These are phyloP conservation scores for Singerocomus inundabilis DNA, from an alignment of 1,284 basidiomycete genomes.

Conservation along the genomic window DNA sequence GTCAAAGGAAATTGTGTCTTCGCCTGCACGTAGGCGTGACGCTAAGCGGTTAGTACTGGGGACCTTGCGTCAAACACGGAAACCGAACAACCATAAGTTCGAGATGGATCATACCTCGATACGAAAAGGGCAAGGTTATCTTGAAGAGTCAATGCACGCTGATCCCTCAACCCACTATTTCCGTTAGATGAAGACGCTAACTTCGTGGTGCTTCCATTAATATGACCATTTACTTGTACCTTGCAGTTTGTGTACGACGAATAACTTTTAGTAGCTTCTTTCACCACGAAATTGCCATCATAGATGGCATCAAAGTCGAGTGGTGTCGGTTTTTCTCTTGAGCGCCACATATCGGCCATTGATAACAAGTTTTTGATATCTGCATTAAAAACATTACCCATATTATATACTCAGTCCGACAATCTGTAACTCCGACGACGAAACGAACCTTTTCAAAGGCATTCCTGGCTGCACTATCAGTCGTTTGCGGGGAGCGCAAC, in stretches of 20 bases:
- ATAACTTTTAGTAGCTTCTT: conserved; percentile 13
- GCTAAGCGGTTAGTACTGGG: conserved; percentile 77
- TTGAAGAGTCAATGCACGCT: conserved; percentile 68
- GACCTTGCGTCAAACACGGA: conserved; percentile 5
- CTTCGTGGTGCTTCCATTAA: conserved; percentile 20
- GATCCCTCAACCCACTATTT: conserved; percentile 68
- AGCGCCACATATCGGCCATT: conserved; percentile 99
- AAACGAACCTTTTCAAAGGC: conserved; percentile 83
- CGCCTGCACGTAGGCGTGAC: conserved; percentile 66
- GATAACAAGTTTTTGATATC: conserved; percentile 88
- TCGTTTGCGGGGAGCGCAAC: conserved; percentile 46
- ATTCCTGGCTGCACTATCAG: conserved; percentile 59
- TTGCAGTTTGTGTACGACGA: conserved; percentile 13
- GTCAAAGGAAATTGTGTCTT: conserved; percentile 87
- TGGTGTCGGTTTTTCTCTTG: conserved; percentile 80
- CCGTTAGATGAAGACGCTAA: conserved; percentile 16
- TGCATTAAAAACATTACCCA: conserved; percentile 73
- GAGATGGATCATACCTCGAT: conserved; percentile 55
- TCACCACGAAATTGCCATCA: conserved; percentile 54
- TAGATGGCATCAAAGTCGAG: conserved; percentile 77
- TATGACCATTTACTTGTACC: conserved; percentile 24
- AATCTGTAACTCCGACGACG: neutral
- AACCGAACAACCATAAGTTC: neutral
- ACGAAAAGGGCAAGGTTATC: conserved; percentile 84
- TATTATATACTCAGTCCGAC: neutral